phyloP scores from a whole-genome alignment of 768 basidiomycete species.

The Kwoniella pini region DNA sequence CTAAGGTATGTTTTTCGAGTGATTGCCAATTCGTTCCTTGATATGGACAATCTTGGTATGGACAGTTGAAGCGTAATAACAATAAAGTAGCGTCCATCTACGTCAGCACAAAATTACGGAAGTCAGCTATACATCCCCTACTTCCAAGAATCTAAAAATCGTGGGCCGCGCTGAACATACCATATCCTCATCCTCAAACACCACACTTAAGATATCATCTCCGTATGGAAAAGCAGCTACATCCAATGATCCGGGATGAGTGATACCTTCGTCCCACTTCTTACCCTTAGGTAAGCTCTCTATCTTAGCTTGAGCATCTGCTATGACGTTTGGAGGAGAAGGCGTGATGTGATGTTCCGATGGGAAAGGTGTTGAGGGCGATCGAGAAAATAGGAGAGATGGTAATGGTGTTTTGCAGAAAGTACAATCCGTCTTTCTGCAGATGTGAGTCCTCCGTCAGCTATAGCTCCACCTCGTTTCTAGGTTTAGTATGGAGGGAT shows the following conservation, averaged over 20 bases:
- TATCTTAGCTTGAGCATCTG: constrained; percentile 33
- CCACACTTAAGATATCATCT: constrained; percentile 64
- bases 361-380: constrained; percentile 45
- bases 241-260: constrained; percentile 45
- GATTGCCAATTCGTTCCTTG: constrained; percentile 86
- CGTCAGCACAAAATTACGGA: no score
- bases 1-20: constrained; percentile 78
- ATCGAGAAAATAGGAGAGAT: constrained; percentile 47
- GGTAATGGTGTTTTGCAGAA: constrained; percentile 73
- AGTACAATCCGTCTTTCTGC: constrained; percentile 76
- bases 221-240: constrained; percentile 35
- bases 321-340: constrained; percentile 35
- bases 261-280: constrained; percentile 40
- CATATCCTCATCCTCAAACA: constrained; percentile 78
- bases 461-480: no score
- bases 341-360: constrained; percentile 34
- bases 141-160: no score
- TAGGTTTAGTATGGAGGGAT: no score
- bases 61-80: constrained; percentile 91
- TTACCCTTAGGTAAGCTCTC: constrained; percentile 40
- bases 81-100: constrained; percentile 89
- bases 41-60: constrained; percentile 77
- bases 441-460: background rate
- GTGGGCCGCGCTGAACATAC: constrained; percentile 33
- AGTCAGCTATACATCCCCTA: no score